phyloP scores from a whole-genome alignment of 306 rosid species.

The Calophaca sinica region DNA sequence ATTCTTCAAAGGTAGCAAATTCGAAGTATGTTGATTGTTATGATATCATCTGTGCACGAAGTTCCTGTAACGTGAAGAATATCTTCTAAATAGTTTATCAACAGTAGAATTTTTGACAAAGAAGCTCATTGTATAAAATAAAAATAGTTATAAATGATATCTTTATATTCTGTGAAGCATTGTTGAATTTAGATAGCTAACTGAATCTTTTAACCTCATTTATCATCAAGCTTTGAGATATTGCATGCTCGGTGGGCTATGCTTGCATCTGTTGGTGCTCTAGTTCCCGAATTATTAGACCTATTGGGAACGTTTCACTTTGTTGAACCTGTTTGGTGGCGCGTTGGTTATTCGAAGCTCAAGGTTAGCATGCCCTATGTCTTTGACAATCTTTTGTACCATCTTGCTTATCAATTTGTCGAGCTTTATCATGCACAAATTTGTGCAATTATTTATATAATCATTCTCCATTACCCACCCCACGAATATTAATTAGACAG shows the following conservation, averaged over 20 bases:
- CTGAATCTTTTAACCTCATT: slow-evolving; percentile 42
- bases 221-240: slow-evolving; percentile 80
- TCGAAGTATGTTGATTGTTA: slow-evolving; percentile 3
- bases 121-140: neutral
- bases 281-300: slow-evolving; percentile 85
- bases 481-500: slow-evolving; percentile 33
- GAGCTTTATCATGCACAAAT: slow-evolving; percentile 34
- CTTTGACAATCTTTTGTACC: slow-evolving; percentile 19
- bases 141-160: slow-evolving; percentile 18
- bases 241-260: slow-evolving; percentile 99
- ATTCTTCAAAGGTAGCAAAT: too few relatives aligned
- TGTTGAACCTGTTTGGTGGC: slow-evolving; percentile 97
- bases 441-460: slow-evolving; percentile 19
- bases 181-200: slow-evolving; percentile 30
- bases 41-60: neutral
- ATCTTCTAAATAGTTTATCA: slow-evolving; percentile 11
- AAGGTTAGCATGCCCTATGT: slow-evolving; percentile 56
- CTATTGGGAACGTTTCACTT: slow-evolving; percentile 82
- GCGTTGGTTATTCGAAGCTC: slow-evolving; percentile 95
- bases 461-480: slow-evolving; percentile 26
- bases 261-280: slow-evolving; percentile 87
- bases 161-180: slow-evolving; percentile 13
- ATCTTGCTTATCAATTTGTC: slow-evolving; percentile 21
- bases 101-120: slow-evolving; percentile 11
- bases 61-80: slow-evolving; percentile 11